Percentiles rank a stretch among this genome's conserved stretches.
phyloP scores from a whole-genome alignment of 306 rosid species.

The Sphenostylis stenocarpa region DNA sequence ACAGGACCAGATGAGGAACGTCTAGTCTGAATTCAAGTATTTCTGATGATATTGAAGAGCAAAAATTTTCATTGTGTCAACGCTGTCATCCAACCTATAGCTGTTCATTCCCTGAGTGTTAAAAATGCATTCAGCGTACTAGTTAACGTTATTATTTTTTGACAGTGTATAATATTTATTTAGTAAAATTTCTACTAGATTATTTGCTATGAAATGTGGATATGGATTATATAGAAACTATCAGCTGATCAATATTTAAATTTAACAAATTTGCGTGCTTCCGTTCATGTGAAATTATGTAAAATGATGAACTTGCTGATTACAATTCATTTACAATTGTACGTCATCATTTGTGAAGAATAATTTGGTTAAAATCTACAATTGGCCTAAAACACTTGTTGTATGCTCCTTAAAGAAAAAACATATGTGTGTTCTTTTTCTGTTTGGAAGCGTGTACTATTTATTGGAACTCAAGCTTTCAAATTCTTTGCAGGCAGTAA shows the following conservation, averaged over 20 bases:
- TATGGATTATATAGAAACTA: slow-evolving; percentile 4
- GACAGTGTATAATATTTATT: background rate
- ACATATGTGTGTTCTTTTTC: background rate
- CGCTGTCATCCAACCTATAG: background rate
- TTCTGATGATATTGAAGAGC: slow-evolving; percentile 14
- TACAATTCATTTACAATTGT: slow-evolving; percentile 7
- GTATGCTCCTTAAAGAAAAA: slow-evolving; percentile 9
- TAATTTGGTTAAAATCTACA: slow-evolving; percentile 11
- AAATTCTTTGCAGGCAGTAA: slow-evolving; percentile 78
- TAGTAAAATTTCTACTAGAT: slow-evolving; percentile 5
- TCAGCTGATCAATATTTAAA: slow-evolving; percentile 17
- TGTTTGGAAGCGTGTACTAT: slow-evolving; percentile 27
- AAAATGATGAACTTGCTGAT: slow-evolving; percentile 3
- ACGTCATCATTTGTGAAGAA: background rate
- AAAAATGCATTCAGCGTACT: background rate
- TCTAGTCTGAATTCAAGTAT: background rate
- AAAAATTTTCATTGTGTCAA: background rate
- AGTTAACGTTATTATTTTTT: background rate
- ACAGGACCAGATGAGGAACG: background rate
- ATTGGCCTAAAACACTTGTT: background rate
- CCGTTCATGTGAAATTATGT: slow-evolving; percentile 20
- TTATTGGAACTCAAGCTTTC: slow-evolving; percentile 34
- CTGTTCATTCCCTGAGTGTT: background rate
- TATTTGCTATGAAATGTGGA: background rate
- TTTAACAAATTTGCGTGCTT: slow-evolving; percentile 6